Percentiles rank a stretch among this genome's conserved stretches.
Conservation (phyloP, 2,329 filamentous ascomycete species). For the Pestalotiopsis sp. region DNA sequence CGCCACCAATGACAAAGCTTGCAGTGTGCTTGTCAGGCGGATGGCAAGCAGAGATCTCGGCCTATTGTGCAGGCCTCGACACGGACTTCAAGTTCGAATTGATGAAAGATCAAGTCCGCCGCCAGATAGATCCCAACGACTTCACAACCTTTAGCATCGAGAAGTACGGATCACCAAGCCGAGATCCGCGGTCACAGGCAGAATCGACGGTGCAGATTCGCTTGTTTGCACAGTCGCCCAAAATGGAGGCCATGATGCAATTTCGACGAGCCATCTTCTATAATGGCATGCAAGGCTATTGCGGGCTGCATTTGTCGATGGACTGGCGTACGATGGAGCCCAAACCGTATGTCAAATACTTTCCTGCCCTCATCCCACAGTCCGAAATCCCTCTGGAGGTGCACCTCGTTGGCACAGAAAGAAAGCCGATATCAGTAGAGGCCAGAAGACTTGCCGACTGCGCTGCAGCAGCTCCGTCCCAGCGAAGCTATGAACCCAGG, state of each 20-base stretch:
- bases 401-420: conserved; percentile 18
- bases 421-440: conserved; percentile 16
- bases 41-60: conserved; percentile 13
- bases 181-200: conserved; percentile 31
- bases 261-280: conserved; percentile 25
- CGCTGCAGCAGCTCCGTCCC: conserved; percentile 16
- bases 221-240: conserved; percentile 37
- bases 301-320: conserved; percentile 23
- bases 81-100: conserved; percentile 14
- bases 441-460: conserved; percentile 15
- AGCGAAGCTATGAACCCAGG: conserved; percentile 19
- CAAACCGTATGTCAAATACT: conserved; percentile 26
- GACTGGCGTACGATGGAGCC: conserved; percentile 25
- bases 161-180: conserved; percentile 28
- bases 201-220: conserved; percentile 37
- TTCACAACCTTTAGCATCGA: conserved; percentile 30
- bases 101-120: conserved; percentile 24
- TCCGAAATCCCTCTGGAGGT: conserved; percentile 18
- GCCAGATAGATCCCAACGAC: conserved; percentile 29
- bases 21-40: conserved; percentile 10
- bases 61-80: conserved; percentile 9
- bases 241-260: conserved; percentile 27
- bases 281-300: conserved; percentile 25
- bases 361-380: conserved; percentile 25
- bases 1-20: conserved; percentile 21